Conservation (phyloP, 2,329 filamentous ascomycete species). For the Fusarium liriodendri region DNA sequence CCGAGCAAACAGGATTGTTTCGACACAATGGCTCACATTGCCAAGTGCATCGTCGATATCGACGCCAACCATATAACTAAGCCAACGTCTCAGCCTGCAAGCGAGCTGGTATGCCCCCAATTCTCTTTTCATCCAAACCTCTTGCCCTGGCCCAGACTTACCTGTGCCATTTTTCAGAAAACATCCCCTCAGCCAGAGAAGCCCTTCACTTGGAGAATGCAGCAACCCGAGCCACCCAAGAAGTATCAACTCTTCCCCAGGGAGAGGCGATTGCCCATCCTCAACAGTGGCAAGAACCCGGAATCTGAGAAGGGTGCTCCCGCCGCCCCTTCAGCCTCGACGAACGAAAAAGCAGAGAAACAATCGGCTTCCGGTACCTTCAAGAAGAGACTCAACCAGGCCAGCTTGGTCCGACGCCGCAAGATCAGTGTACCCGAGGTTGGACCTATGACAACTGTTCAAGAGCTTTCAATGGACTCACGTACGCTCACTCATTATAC, state of each 20-base stretch:
- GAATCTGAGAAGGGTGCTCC: slow-evolving; percentile 63
- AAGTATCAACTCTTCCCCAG: slow-evolving; percentile 73
- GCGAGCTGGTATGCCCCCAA: slow-evolving; percentile 55
- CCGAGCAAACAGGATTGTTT: slow-evolving; percentile 35
- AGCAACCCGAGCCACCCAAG: slow-evolving; percentile 61
- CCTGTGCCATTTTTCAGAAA: slow-evolving; percentile 34
- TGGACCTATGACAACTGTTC: slow-evolving; percentile 76
- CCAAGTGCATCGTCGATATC: slow-evolving; percentile 65
- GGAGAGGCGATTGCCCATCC: slow-evolving; percentile 58
- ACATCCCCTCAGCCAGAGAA: slow-evolving; percentile 56
- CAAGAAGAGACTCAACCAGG: slow-evolving; percentile 67
- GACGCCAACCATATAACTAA: slow-evolving; percentile 64
- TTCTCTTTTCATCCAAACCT: slow-evolving; percentile 16
- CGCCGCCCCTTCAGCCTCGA: slow-evolving; percentile 55
- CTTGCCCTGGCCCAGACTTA: slow-evolving; percentile 21
- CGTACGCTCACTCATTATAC: slow-evolving; percentile 59
- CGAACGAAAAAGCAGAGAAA: slow-evolving; percentile 55
- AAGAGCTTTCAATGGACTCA: slow-evolving; percentile 76
- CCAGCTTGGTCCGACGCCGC: slow-evolving; percentile 66
- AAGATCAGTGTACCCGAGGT: slow-evolving; percentile 74
- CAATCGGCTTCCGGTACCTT: slow-evolving; percentile 53
- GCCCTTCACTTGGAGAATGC: slow-evolving; percentile 69
- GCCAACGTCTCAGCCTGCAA: slow-evolving; percentile 57
- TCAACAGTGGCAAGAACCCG: slow-evolving; percentile 59
- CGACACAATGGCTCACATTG: slow-evolving; percentile 70